phyloP scores from a whole-genome alignment of 129 eudicot species.

The Chrysanthemum seticuspe region DNA sequence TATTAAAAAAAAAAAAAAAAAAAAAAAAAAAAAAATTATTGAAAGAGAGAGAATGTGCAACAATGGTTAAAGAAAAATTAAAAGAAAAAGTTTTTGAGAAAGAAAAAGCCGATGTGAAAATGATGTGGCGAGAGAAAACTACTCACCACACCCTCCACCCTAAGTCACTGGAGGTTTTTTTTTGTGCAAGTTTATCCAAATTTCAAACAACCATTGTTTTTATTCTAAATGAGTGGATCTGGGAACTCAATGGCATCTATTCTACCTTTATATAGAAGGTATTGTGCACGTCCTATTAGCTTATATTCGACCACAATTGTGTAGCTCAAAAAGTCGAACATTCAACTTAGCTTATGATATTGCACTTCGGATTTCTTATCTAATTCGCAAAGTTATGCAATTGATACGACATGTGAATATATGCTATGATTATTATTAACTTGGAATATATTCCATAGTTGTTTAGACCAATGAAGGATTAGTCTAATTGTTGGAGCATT shows the following conservation, averaged over 20 bases:
- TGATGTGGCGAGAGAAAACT: too few species aligned
- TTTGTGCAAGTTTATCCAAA: slow-evolving; percentile 23
- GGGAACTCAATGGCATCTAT: slow-evolving; percentile 27
- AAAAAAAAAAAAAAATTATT: too few species aligned
- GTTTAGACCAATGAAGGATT: not conserved
- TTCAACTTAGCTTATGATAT: slow-evolving; percentile 18
- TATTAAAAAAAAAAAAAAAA: too few species aligned
- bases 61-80: too few species aligned
- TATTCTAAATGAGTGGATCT: slow-evolving; percentile 33
- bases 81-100: too few species aligned
- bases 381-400: slow-evolving; percentile 7
- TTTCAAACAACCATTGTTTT: slow-evolving; percentile 29
- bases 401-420: slow-evolving; percentile 19
- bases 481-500: too few species aligned
- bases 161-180: too few species aligned
- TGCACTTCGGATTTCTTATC: slow-evolving; percentile 18
- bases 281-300: slow-evolving; percentile 24
- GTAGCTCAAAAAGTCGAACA: slow-evolving; percentile 25
- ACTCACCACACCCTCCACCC: too few species aligned
- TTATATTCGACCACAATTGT: slow-evolving; percentile 23
- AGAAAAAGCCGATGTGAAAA: too few species aligned
- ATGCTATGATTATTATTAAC: slow-evolving; percentile 20
- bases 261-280: slow-evolving; percentile 26
- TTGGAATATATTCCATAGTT: slow-evolving; percentile 16
- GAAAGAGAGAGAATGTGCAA: too few species aligned